These are phyloP conservation scores for Penicillium sp. DNA, from an alignment of 2,329 filamentous ascomycete species.

Conservation along the genomic window DNA sequence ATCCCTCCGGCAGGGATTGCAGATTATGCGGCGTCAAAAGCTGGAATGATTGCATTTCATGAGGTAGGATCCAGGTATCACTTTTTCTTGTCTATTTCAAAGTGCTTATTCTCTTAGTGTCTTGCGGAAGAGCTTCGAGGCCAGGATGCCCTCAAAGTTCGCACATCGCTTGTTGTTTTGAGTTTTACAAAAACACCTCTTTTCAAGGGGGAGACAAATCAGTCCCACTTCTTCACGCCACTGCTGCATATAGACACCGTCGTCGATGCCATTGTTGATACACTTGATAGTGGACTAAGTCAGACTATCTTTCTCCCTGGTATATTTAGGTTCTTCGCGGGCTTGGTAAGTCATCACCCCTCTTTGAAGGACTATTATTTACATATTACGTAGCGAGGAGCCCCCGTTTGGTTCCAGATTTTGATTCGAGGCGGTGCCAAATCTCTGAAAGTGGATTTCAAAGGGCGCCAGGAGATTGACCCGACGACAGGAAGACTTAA, in stretches of 20 bases:
- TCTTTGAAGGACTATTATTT: no score
- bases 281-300: conserved; percentile 21
- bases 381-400: conserved; percentile 14
- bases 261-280: conserved; percentile 25
- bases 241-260: conserved; percentile 29
- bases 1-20: conserved; percentile 25
- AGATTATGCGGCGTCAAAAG: conserved; percentile 28
- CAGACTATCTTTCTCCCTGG: conserved; percentile 21
- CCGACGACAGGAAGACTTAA: conserved; percentile 18
- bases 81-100: no score
- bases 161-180: conserved; percentile 23
- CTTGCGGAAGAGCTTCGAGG: conserved; percentile 18
- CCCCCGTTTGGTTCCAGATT: conserved; percentile 21
- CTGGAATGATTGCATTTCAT: conserved; percentile 27
- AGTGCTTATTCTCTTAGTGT: conserved; percentile 5
- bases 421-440: conserved; percentile 13
- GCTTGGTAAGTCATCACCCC: no score
- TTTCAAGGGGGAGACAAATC: conserved; percentile 28
- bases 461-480: conserved; percentile 23
- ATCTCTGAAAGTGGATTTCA: conserved; percentile 24
- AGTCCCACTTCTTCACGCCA: conserved; percentile 24
- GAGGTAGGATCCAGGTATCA: conserved; percentile 8
- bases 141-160: conserved; percentile 17
- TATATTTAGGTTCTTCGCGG: conserved; percentile 22
- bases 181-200: conserved; percentile 28